Evolutionary conservation across 176 grass and related monocot species (phyloP).

Genomic region (Zizania latifolia): DNA sequence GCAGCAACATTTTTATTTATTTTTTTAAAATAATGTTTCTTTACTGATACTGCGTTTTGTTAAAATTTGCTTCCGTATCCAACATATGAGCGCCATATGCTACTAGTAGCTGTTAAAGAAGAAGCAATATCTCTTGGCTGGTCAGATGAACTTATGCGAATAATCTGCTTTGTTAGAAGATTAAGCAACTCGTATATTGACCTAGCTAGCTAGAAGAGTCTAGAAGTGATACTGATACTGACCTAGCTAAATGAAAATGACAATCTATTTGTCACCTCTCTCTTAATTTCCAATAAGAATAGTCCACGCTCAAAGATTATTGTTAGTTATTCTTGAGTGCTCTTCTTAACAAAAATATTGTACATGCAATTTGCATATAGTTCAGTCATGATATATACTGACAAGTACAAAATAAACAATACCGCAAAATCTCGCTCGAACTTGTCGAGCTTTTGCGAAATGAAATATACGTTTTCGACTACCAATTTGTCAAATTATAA

Average conservation of each 20-base stretch:
- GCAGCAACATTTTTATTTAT: slow-evolving; percentile 32
- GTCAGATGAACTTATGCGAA: background rate
- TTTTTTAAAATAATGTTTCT: background rate
- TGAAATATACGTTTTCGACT: too few relatives aligned
- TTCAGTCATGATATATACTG: background rate
- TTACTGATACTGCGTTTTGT: too few relatives aligned
- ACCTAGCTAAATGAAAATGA: slow-evolving; percentile 27
- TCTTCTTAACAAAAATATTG: background rate
- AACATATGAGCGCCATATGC: too few relatives aligned
- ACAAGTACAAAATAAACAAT: too few relatives aligned
- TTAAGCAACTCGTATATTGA: too few relatives aligned
- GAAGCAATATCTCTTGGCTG: background rate
- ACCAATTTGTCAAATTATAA: too few relatives aligned
- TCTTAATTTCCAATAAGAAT: background rate
- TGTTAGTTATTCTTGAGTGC: background rate
- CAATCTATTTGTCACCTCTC: background rate
- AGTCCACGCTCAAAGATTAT: background rate
- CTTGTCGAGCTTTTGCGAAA: too few relatives aligned
- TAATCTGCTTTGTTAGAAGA: background rate
- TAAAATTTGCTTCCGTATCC: too few relatives aligned
- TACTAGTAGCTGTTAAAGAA: too few relatives aligned
- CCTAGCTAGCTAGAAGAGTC: too few relatives aligned
- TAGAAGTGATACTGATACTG: background rate
- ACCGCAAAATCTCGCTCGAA: too few relatives aligned
- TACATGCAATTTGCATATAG: background rate